Evolutionary conservation across 495 filamentous ascomycete species (phyloP).

Genomic region (Lasiosphaeriaceae sp.): DNA sequence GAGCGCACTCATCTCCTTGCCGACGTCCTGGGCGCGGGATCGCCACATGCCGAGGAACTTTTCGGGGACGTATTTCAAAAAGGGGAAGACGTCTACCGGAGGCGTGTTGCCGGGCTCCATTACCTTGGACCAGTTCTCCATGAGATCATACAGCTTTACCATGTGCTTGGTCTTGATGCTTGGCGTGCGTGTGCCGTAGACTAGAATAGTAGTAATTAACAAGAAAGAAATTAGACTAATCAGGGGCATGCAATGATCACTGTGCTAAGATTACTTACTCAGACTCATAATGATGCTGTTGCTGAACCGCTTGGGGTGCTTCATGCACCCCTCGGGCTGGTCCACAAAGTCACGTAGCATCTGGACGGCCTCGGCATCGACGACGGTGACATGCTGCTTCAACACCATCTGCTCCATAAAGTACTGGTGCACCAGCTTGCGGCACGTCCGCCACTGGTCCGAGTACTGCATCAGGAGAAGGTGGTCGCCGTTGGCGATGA

Average conservation of each 20-base stretch:
- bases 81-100: slow-evolving; percentile 47
- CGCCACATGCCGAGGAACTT: slow-evolving; percentile 38
- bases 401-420: slow-evolving; percentile 37
- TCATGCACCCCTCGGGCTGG: slow-evolving; percentile 39
- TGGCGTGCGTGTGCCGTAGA: slow-evolving; percentile 43
- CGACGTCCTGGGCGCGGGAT: slow-evolving; percentile 30
- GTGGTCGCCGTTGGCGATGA: slow-evolving; percentile 42
- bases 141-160: slow-evolving; percentile 39
- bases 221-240: too few relatives aligned
- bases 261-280: too few relatives aligned
- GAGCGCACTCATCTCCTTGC: slow-evolving; percentile 38
- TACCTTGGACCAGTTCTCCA: slow-evolving; percentile 47
- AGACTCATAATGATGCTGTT: slow-evolving; percentile 43
- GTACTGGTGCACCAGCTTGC: slow-evolving; percentile 41
- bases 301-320: slow-evolving; percentile 43
- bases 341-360: slow-evolving; percentile 40
- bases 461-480: slow-evolving; percentile 41
- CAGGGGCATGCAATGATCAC: too few relatives aligned
- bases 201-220: neutral
- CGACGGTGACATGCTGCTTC: slow-evolving; percentile 40
- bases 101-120: slow-evolving; percentile 49
- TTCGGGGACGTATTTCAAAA: slow-evolving; percentile 42
- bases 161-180: slow-evolving; percentile 24
- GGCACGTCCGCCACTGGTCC: slow-evolving; percentile 34
- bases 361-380: slow-evolving; percentile 45